Evolutionary conservation across 2,329 filamentous ascomycete genomes (phyloP).

Genomic region (Lecanicillium sp.): DNA sequence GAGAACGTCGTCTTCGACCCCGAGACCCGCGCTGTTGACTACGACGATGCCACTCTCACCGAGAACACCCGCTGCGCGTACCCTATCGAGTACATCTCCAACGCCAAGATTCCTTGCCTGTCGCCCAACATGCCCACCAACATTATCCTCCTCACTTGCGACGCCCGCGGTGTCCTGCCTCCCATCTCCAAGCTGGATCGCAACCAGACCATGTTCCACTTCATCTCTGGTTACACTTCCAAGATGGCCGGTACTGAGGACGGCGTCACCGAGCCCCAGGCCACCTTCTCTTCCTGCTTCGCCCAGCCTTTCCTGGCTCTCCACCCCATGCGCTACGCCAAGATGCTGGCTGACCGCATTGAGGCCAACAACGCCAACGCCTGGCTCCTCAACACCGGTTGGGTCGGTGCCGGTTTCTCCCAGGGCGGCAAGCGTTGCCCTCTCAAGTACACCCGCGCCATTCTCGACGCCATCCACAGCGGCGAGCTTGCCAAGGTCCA

Average conservation of each 20-base stretch:
- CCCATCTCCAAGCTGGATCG: constrained; percentile 95
- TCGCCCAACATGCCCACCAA: constrained; percentile 85
- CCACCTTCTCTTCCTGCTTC: constrained; percentile 98
- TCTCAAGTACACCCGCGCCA: constrained; percentile 96
- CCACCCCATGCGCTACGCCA: constrained; percentile 98
- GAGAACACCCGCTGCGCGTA: constrained; percentile 99
- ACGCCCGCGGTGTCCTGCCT: constrained; percentile 92
- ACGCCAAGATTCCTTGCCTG: constrained; percentile 97
- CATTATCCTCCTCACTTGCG: constrained; percentile 97
- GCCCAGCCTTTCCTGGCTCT: constrained; percentile 98
- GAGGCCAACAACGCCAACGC: constrained; percentile 90
- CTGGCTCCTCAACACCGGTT: constrained; percentile 97
- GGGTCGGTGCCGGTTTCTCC: constrained; percentile 85
- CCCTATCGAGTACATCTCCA: constrained; percentile 97
- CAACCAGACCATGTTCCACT: constrained; percentile 99
- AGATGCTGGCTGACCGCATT: constrained; percentile 98
- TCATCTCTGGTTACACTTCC: constrained; percentile 98
- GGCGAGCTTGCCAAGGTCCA: constrained; percentile 89
- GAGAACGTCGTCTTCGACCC: constrained; percentile 99
- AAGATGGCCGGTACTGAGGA: constrained; percentile 99
- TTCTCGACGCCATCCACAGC: constrained; percentile 95
- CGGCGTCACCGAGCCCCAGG: constrained; percentile 92
- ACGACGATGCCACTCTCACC: constrained; percentile 88
- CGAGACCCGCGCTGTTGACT: constrained; percentile 82
- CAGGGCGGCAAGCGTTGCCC: constrained; percentile 96